A percentile compares a stretch with the other conserved stretches of the same genome.
phyloP scores from a whole-genome alignment of 202 grass and related monocot genomes.

The Elaeis oleifera region DNA sequence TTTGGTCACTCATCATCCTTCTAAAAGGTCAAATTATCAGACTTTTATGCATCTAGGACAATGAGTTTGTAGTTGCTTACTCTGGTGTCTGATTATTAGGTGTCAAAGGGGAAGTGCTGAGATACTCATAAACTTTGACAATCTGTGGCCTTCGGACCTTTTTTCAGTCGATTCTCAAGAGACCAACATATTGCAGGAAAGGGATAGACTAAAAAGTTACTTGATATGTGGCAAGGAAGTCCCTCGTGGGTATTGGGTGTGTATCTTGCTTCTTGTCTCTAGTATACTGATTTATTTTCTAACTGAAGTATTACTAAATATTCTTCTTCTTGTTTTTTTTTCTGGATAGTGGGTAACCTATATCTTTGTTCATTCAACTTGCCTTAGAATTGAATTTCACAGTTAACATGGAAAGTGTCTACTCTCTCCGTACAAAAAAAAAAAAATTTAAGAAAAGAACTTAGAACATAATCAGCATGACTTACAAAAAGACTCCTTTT shows the following conservation, averaged over 20 bases:
- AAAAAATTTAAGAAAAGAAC: no score
- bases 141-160: slow-evolving; percentile 70
- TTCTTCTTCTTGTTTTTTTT: no score
- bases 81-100: slow-evolving; percentile 30
- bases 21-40: slow-evolving; percentile 54
- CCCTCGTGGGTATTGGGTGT: slow-evolving; percentile 88
- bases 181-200: slow-evolving; percentile 36
- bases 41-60: slow-evolving; percentile 13
- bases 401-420: no score
- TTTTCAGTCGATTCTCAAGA: slow-evolving; percentile 42
- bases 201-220: slow-evolving; percentile 34
- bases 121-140: slow-evolving; percentile 79
- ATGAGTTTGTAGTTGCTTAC: slow-evolving; percentile 20
- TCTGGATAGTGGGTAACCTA: no score
- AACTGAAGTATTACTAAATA: no score
- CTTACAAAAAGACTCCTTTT: no score
- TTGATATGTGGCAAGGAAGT: slow-evolving; percentile 76
- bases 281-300: no score
- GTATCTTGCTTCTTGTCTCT: slow-evolving; percentile 14
- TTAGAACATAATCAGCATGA: no score
- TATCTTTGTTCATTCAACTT: no score
- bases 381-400: no score
- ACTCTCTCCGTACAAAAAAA: no score
- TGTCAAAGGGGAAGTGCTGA: slow-evolving; percentile 85
- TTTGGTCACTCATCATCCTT: slow-evolving; percentile 93